Conservation (phyloP, 164 flowering plant species). For the Annona cherimola region DNA sequence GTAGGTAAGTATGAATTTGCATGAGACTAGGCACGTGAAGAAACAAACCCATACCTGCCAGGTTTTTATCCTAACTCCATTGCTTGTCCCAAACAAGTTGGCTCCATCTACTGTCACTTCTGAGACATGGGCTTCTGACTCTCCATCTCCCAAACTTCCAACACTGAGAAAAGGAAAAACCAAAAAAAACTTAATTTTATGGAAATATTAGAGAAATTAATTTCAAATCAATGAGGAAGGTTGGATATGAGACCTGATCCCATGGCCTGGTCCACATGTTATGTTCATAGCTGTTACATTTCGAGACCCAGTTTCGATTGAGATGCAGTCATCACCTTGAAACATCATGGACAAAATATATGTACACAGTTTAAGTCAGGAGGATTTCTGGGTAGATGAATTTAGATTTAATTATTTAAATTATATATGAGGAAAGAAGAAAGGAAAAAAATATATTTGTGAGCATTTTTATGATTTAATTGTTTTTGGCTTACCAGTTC, state of each 20-base stretch:
- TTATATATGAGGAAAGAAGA: neutral
- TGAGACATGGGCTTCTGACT: slow-evolving; percentile 44
- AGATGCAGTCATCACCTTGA: slow-evolving; percentile 66
- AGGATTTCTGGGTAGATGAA: neutral
- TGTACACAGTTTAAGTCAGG: neutral
- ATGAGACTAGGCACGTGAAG: neutral
- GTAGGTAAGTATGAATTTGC: neutral
- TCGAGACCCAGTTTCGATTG: slow-evolving; percentile 41
- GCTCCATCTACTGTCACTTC: slow-evolving; percentile 40
- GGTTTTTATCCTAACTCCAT: slow-evolving; percentile 62
- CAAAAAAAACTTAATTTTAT: neutral
- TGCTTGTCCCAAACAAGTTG: slow-evolving; percentile 39
- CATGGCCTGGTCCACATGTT: slow-evolving; percentile 74
- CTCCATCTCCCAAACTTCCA: slow-evolving; percentile 54
- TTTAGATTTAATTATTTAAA: neutral
- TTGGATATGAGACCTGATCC: slow-evolving; percentile 43
- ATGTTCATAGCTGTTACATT: slow-evolving; percentile 33
- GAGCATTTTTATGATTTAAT: neutral
- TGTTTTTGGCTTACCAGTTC: slow-evolving; percentile 41
- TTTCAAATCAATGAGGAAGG: neutral
- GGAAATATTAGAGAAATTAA: neutral
- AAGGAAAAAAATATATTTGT: no score
- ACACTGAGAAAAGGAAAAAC: slow-evolving; percentile 28
- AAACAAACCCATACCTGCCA: slow-evolving; percentile 31
- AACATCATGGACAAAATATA: neutral